Percentiles rank a stretch among this genome's conserved stretches.
Evolutionary conservation across 2,329 filamentous ascomycete species (phyloP).

Genomic region (Cercospora citrullina): DNA sequence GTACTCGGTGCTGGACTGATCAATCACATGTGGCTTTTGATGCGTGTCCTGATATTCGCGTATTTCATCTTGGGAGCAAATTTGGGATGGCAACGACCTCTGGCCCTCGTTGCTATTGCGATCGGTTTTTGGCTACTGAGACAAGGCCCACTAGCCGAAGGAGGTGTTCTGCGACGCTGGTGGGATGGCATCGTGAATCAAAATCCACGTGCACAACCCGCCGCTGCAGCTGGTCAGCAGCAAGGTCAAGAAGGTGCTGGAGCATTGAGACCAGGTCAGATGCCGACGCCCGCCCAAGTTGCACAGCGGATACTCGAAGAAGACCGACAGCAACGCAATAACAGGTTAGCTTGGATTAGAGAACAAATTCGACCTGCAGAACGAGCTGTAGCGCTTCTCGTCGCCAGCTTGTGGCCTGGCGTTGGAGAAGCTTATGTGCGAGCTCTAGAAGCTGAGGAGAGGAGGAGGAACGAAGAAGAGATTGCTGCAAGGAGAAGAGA

Average conservation of each 20-base stretch:
- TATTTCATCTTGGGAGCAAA: slow-evolving; percentile 57
- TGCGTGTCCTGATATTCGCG: slow-evolving; percentile 59
- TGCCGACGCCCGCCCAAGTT: slow-evolving; percentile 45
- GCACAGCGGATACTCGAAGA: slow-evolving; percentile 44
- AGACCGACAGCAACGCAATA: slow-evolving; percentile 26
- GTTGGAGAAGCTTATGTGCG: slow-evolving; percentile 62
- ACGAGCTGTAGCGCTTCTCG: slow-evolving; percentile 60
- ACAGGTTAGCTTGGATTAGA: slow-evolving; percentile 31
- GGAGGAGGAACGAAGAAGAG: slow-evolving; percentile 33
- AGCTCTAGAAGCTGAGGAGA: slow-evolving; percentile 49
- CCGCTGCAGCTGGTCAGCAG: slow-evolving; percentile 12
- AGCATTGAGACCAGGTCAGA: slow-evolving; percentile 24
- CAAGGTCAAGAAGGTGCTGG: slow-evolving; percentile 17
- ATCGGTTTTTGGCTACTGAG: slow-evolving; percentile 46
- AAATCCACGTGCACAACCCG: slow-evolving; percentile 21
- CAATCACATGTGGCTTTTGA: slow-evolving; percentile 56
- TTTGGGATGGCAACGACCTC: slow-evolving; percentile 45
- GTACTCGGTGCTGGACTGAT: slow-evolving; percentile 40
- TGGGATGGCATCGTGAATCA: slow-evolving; percentile 47
- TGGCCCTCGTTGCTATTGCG: slow-evolving; percentile 44
- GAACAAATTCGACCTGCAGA: slow-evolving; percentile 51
- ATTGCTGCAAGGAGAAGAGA: slow-evolving; percentile 29
- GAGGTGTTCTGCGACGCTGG: slow-evolving; percentile 42
- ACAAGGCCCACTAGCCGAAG: slow-evolving; percentile 44
- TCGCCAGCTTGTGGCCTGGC: slow-evolving; percentile 63